These are phyloP conservation scores for Eutrema japonicum DNA, from an alignment of 345 rosid species.

Conservation along the genomic window DNA sequence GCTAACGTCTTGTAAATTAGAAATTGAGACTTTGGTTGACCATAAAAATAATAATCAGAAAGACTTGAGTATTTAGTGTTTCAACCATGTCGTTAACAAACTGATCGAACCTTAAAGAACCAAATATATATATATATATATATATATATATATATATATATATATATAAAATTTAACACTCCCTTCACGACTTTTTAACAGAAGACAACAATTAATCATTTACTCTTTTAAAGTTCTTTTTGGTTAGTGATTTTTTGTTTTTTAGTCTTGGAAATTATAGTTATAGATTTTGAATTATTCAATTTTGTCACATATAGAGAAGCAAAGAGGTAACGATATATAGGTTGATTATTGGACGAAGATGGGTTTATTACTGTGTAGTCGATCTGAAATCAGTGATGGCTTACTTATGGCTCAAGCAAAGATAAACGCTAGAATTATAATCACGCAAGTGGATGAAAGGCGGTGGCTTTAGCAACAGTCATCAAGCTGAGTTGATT, in stretches of 20 bases:
- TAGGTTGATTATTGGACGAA: conserved; percentile 15
- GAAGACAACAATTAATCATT: background rate
- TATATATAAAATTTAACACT: background rate
- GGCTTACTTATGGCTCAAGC: conserved; percentile 11
- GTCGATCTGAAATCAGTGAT: background rate
- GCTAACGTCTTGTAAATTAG: background rate
- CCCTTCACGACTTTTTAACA: background rate
- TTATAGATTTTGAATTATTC: background rate
- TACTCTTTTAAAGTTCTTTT: background rate
- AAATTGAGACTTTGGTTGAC: background rate
- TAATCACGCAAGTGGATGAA: conserved; percentile 11
- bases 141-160: too few species aligned
- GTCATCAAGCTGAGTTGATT: background rate
- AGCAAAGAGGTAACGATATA: background rate
- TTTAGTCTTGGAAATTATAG: background rate
- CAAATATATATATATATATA: too few species aligned
- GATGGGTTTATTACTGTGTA: background rate
- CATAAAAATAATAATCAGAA: too few species aligned
- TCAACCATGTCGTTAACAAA: background rate
- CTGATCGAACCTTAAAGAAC: too few species aligned
- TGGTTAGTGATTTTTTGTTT: background rate
- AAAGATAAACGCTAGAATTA: background rate
- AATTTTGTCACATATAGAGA: background rate
- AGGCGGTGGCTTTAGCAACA: background rate
- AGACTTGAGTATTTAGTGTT: background rate